Percentiles rank a stretch among this genome's conserved stretches.
Conservation (phyloP, 129 eudicot genomes). For the Pseudognaphalium luteoalbum region DNA sequence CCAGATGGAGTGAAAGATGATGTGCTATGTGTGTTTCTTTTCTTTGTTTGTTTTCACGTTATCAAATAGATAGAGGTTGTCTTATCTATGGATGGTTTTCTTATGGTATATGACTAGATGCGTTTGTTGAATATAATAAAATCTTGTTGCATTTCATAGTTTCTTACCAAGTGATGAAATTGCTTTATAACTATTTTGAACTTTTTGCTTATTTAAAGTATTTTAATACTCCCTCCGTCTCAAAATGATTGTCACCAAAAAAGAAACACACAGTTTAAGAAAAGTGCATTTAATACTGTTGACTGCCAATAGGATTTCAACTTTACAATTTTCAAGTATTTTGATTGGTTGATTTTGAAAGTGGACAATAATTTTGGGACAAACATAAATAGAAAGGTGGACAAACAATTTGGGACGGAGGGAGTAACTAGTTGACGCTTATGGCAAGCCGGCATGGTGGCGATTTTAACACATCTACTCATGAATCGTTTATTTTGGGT, state of each 20-base stretch:
- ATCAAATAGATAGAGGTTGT: background rate
- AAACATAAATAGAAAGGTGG: too few species aligned
- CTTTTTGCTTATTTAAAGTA: background rate
- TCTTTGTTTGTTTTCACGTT: background rate
- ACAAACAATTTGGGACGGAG: too few species aligned
- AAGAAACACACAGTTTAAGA: too few species aligned
- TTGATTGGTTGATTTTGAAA: too few species aligned
- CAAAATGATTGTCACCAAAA: too few species aligned
- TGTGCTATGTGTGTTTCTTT: background rate
- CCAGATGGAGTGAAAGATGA: conserved; percentile 15
- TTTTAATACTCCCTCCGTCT: too few species aligned
- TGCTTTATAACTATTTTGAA: background rate
- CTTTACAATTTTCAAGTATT: too few species aligned
- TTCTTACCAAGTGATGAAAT: background rate
- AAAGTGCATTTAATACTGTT: too few species aligned
- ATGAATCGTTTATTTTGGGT: background rate
- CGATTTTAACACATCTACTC: background rate
- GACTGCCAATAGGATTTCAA: too few species aligned
- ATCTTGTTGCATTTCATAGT: background rate
- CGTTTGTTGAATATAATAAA: conserved; percentile 1
- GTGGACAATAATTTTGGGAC: too few species aligned
- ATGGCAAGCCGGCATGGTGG: background rate
- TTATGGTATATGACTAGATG: conserved; percentile 13
- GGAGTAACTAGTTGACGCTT: background rate
- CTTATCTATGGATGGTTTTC: conserved; percentile 9